Evolutionary conservation across 495 filamentous ascomycete species (phyloP), one percentile per base, ranked within the genome.

Genomic region (Penicillium argentinense): DNA sequence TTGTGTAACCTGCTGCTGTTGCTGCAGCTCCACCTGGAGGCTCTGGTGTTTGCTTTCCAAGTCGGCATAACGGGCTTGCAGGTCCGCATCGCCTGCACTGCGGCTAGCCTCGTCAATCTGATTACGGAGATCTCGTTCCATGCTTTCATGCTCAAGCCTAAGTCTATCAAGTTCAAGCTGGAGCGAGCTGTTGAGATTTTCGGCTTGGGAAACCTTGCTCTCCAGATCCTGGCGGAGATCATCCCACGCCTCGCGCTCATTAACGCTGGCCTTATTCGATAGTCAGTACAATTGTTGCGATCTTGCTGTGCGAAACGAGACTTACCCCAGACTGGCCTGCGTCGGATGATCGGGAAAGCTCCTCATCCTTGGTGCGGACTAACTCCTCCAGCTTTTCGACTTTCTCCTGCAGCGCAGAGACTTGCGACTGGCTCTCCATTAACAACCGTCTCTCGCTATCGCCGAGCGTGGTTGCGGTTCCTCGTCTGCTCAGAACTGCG

Each of bases 1-100:
- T 44, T 91, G 86, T 0, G 91, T 96, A n/a, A 95, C 77, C 38
- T 86, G 78, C 44, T 86, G 84, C 57, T 95, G 89, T 46, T 89
- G 79, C 42, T 73, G 72, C 24, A 95, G 63, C 17, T 90, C 80
- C 39, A 49, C 59, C 56, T 91, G 84, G 24, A 97, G 72, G 29
- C 81, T 81, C 47, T 85, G 71, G 53, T 96, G 85, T 54, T 89
- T 83, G 34, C 71, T 75, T 53, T 86, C 79, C 26, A 93, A 67
- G n/a, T 83, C 77, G 9, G 80, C 71, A 58, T 85, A 82, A 18
- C 76, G 73, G 26, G 61, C 63, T 45, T 76, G 69, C 65, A 79
- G 68, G 46, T 78, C 78, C 13, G 56, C 44, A 53, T 78, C 74
- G 12, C 59, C 72, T 11, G 57, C 46, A 29, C 56, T 39, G 8